Evolutionary conservation across 2,329 filamentous ascomycete genomes (phyloP), one percentile per base, ranked within the genome.

Genomic region (Cyphellophora attinorum): DNA sequence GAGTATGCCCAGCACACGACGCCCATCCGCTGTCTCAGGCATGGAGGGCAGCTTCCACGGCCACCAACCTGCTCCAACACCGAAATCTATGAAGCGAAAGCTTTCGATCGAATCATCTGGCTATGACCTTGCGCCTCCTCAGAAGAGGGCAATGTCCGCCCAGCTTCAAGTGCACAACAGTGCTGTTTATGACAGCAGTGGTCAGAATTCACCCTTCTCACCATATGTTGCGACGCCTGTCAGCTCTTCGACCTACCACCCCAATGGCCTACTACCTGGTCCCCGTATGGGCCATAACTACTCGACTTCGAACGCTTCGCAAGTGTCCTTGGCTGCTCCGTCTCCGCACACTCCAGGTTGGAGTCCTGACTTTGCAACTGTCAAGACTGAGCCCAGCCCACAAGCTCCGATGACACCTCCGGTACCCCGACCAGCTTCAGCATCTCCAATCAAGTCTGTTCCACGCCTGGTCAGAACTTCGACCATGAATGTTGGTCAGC

Each of bases 391-490:
- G 32, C 62, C 64, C 29, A 65, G 58, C 32, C 57, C 64, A 11
- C 57, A 55, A 2, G 56, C 67, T 11, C 56, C 63, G 10, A 51
- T 62, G 44, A 47, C 53, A 34, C 53, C 60, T 28, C 38, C 53
- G 29, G 38, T 48, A 31, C 42, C 59, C 18, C 51, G 56, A 41
- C 51, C 53, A 39, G 50, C 55, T 42, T 52, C 65, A 29, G 53
- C 64, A 32, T 69, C 72, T 5, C 63, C 68, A 8, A 47, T 52
- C 30, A 51, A 57, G 32, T 45, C 59, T 6, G 73, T 72, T 38
- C 79, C 78, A 25, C 69, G 72, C 15, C 57, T 83, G 38, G 76
- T 83, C 35, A 70, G 79, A 38, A 81, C 79, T 4, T 81, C 79
- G 2, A 80, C 76, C 3, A 57, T 83, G 31, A 72, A 75, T 40